A percentile compares a stretch with the other conserved stretches of the same genome.
Evolutionary conservation across 495 filamentous ascomycete genomes (phyloP).

Genomic region (Extremus antarcticus): DNA sequence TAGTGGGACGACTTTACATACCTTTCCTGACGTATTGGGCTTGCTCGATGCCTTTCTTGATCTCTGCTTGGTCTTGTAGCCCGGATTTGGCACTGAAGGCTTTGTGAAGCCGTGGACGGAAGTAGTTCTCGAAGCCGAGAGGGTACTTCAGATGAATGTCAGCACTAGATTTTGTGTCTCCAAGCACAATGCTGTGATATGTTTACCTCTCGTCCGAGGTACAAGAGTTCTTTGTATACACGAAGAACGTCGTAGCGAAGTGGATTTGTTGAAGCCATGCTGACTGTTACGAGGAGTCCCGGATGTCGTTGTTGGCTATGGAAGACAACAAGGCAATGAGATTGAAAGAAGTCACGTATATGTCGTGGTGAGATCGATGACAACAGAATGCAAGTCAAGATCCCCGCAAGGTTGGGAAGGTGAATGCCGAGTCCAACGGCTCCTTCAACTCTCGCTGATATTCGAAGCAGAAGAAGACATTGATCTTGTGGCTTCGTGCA

Average conservation of each 20-base stretch:
- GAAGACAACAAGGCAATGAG: too few species aligned
- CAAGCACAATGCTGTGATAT: neutral
- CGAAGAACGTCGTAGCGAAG: conserved; percentile 72
- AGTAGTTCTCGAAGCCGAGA: conserved; percentile 66
- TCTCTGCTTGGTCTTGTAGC: conserved; percentile 60
- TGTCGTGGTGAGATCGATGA: too few species aligned
- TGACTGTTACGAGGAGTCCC: conserved; percentile 11
- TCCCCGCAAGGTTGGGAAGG: too few species aligned
- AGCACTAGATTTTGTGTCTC: too few species aligned
- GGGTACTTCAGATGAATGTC: conserved; percentile 60
- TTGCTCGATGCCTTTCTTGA: conserved; percentile 59
- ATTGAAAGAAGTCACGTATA: too few species aligned
- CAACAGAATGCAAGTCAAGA: too few species aligned
- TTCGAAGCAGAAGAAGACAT: too few species aligned
- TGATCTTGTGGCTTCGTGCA: too few species aligned
- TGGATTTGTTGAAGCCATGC: conserved; percentile 23
- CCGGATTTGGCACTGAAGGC: conserved; percentile 68
- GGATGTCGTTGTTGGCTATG: too few species aligned
- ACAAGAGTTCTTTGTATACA: conserved; percentile 88
- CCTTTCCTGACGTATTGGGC: conserved; percentile 90
- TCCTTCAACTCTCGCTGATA: too few species aligned
- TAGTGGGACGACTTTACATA: conserved; percentile 28
- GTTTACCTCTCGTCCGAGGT: conserved; percentile 51
- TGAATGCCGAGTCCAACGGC: too few species aligned
- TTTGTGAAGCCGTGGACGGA: conserved; percentile 65